These are phyloP conservation scores for Coniochaeta pulveracea DNA, from an alignment of 2,329 filamentous ascomycete species.

Conservation along the genomic window DNA sequence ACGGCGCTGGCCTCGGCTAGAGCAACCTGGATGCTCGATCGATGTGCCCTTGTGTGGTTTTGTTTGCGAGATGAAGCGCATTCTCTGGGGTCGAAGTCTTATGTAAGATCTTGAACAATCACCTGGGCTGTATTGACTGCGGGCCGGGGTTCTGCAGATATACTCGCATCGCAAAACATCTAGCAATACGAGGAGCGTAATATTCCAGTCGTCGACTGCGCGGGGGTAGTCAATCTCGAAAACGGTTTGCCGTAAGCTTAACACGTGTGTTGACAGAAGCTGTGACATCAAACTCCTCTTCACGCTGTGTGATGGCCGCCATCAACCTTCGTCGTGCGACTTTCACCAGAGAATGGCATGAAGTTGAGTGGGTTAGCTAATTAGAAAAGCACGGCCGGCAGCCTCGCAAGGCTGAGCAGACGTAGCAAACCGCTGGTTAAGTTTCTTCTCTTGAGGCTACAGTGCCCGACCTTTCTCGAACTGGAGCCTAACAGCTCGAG, in stretches of 20 bases:
- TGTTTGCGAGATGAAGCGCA: conserved; percentile 18
- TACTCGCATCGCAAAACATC: conserved; percentile 22
- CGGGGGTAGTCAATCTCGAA: conserved; percentile 39
- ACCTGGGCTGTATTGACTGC: background rate
- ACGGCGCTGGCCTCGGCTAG: conserved; percentile 21
- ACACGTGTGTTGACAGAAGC: conserved; percentile 30
- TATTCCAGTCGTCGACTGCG: conserved; percentile 30
- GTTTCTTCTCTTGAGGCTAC: too few species aligned
- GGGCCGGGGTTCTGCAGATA: background rate
- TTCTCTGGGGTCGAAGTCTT: background rate
- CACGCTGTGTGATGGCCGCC: too few species aligned
- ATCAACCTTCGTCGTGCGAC: too few species aligned
- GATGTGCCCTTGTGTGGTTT: conserved; percentile 24
- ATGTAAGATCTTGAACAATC: background rate
- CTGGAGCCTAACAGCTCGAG: too few species aligned
- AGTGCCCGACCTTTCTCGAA: too few species aligned
- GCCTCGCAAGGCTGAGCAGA: too few species aligned
- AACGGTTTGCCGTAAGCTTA: conserved; percentile 28
- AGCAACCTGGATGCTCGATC: conserved; percentile 13
- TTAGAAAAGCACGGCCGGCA: too few species aligned
- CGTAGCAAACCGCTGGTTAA: too few species aligned
- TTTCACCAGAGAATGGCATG: too few species aligned
- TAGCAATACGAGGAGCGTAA: conserved; percentile 27
- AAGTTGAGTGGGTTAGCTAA: too few species aligned
- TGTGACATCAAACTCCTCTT: too few species aligned